Percentiles rank a stretch among this genome's conserved stretches.
Conservation (phyloP, 106 monocot genomes). For the Triglochin maritima region DNA sequence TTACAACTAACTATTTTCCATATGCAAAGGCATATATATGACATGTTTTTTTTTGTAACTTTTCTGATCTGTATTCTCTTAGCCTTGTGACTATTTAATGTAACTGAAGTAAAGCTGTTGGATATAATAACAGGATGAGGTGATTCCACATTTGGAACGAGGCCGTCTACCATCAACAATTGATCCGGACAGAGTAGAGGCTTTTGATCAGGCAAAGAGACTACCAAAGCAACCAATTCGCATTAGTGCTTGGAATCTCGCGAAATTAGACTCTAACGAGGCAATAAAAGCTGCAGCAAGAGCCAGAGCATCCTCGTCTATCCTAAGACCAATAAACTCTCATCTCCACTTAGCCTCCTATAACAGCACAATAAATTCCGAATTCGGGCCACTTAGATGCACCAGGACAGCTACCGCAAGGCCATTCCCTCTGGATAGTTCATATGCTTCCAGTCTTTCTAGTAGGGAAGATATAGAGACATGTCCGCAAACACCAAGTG, state of each 20-base stretch:
- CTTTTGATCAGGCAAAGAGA: slow-evolving; percentile 18
- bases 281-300: slow-evolving; percentile 50
- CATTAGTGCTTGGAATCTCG: slow-evolving; percentile 66
- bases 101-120: neutral
- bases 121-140: slow-evolving; percentile 34
- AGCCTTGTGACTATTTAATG: neutral
- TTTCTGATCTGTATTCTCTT: no score
- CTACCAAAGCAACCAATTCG: slow-evolving; percentile 25
- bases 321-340: slow-evolving; percentile 33
- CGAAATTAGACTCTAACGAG: slow-evolving; percentile 42
- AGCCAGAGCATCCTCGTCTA: slow-evolving; percentile 61
- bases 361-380: slow-evolving; percentile 20
- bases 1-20: no score
- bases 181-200: slow-evolving; percentile 30
- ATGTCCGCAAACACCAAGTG: slow-evolving; percentile 38
- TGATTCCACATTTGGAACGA: slow-evolving; percentile 41
- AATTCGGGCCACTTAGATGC: slow-evolving; percentile 10
- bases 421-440: slow-evolving; percentile 25
- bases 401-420: neutral
- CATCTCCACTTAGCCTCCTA: slow-evolving; percentile 20
- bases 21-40: no score
- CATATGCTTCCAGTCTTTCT: slow-evolving; percentile 28
- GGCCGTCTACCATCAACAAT: slow-evolving; percentile 39
- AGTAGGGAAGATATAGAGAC: slow-evolving; percentile 37
- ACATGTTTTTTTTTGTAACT: no score